Evolutionary conservation across 2,329 filamentous ascomycete genomes (phyloP).

Genomic region (Trichoderma asperellum): DNA sequence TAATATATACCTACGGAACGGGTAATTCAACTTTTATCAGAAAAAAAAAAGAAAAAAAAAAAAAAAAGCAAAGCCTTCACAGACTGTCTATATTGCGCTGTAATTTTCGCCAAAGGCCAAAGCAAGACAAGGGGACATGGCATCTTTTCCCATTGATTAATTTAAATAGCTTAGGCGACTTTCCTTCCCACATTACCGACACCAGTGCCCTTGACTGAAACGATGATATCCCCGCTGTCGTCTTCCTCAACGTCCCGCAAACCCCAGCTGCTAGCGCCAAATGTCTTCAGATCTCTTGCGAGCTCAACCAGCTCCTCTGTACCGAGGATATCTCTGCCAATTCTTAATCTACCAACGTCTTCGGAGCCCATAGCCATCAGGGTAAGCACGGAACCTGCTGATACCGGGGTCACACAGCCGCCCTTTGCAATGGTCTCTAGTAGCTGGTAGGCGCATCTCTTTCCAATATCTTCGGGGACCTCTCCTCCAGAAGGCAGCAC

Average conservation of each 20-base stretch:
- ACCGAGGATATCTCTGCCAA: conserved; percentile 81
- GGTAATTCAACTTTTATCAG: conserved; percentile 14
- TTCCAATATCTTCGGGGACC: conserved; percentile 88
- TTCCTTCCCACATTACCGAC: conserved; percentile 96
- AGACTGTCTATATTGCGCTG: conserved; percentile 5
- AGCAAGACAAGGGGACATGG: not conserved
- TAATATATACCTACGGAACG: conserved; percentile 6
- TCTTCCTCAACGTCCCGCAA: conserved; percentile 72
- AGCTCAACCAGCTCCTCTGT: conserved; percentile 79
- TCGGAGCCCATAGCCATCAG: conserved; percentile 99
- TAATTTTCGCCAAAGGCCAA: conserved; percentile 11
- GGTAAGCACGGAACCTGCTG: conserved; percentile 74
- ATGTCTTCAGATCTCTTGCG: conserved; percentile 82
- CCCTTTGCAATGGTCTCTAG: conserved; percentile 81
- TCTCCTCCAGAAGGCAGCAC: conserved; percentile 77
- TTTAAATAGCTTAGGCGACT: conserved; percentile 57
- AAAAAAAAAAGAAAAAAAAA: not conserved
- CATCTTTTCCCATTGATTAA: conserved; percentile 9
- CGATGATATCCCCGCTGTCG: conserved; percentile 72
- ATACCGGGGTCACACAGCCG: conserved; percentile 76
- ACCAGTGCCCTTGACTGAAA: conserved; percentile 90
- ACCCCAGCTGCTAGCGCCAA: conserved; percentile 90
- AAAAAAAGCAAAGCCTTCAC: not conserved
- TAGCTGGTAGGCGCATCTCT: conserved; percentile 84
- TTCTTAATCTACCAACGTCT: conserved; percentile 83